phyloP scores from a whole-genome alignment of 2,329 filamentous ascomycete genomes.

The Dryadomyces quercus-mongolicae region DNA sequence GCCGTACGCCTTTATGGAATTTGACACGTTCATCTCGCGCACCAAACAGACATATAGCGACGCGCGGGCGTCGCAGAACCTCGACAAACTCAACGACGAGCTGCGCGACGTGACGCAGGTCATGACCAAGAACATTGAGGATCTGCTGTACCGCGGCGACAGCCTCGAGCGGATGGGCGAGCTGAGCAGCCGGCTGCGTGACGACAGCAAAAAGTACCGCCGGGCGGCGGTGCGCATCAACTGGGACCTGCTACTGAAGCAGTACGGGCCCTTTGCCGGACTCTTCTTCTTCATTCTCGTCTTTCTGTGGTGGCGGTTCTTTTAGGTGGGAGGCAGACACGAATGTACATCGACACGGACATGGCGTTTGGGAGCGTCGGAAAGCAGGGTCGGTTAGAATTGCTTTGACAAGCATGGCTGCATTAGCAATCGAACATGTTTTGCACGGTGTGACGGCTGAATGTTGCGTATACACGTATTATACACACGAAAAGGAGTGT shows the following conservation, averaged over 20 bases:
- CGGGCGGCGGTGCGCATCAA: conserved; percentile 91
- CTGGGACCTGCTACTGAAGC: conserved; percentile 92
- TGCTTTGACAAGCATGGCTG: background rate
- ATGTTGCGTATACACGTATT: no score
- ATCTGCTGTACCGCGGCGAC: conserved; percentile 88
- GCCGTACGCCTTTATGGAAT: conserved; percentile 94
- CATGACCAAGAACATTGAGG: conserved; percentile 99
- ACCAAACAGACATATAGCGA: conserved; percentile 93
- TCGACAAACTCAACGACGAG: conserved; percentile 93
- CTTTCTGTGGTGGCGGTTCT: conserved; percentile 89
- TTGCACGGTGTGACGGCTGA: no score
- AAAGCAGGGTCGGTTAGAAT: background rate
- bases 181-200: conserved; percentile 72
- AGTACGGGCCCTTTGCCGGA: conserved; percentile 85
- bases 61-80: conserved; percentile 77
- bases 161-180: conserved; percentile 95
- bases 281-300: conserved; percentile 72
- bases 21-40: conserved; percentile 91
- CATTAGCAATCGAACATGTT: background rate
- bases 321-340: conserved; percentile 32
- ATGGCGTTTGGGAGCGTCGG: conserved; percentile 1
- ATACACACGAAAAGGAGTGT: no score
- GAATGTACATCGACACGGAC: background rate
- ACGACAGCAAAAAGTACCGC: conserved; percentile 91
- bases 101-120: conserved; percentile 95